Conservation (phyloP, 1,139 yeast species). For the Sugiyamaella grinbergsii region DNA sequence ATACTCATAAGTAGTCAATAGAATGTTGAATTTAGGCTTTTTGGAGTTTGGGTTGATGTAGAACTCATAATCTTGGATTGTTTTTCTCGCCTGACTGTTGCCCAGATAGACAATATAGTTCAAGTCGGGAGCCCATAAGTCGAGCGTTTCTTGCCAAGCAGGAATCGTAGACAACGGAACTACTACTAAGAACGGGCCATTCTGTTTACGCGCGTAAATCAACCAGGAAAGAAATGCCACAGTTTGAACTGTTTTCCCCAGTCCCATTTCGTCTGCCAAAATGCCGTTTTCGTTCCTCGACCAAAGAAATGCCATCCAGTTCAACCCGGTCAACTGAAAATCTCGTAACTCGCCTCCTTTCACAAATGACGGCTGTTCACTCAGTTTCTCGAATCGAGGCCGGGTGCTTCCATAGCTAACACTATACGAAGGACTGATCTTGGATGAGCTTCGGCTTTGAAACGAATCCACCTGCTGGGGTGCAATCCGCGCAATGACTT, state of each 20-base stretch:
- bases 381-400: conserved; percentile 86
- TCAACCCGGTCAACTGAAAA: conserved; percentile 95
- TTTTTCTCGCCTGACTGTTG: conserved; percentile 80
- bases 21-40: conserved; percentile 82
- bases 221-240: conserved; percentile 94
- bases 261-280: conserved; percentile 98
- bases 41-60: conserved; percentile 52
- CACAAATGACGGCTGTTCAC: conserved; percentile 83
- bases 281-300: conserved; percentile 97
- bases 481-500: conserved; percentile 77
- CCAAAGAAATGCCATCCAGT: conserved; percentile 99
- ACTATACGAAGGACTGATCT: conserved; percentile 79
- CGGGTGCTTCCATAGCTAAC: conserved; percentile 76
- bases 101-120: conserved; percentile 93
- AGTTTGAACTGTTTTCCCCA: conserved; percentile 77
- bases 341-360: conserved; percentile 93
- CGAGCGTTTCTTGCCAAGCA: conserved; percentile 99
- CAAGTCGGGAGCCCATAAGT: conserved; percentile 95
- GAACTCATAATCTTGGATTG: conserved; percentile 83
- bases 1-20: conserved; percentile 93
- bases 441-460: conserved; percentile 79
- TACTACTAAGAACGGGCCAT: conserved; percentile 95
- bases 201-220: conserved; percentile 88
- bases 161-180: conserved; percentile 97
- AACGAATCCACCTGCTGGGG: conserved; percentile 83